phyloP scores from a whole-genome alignment of 495 filamentous ascomycete genomes.

The Aspergillus bridgeri region DNA sequence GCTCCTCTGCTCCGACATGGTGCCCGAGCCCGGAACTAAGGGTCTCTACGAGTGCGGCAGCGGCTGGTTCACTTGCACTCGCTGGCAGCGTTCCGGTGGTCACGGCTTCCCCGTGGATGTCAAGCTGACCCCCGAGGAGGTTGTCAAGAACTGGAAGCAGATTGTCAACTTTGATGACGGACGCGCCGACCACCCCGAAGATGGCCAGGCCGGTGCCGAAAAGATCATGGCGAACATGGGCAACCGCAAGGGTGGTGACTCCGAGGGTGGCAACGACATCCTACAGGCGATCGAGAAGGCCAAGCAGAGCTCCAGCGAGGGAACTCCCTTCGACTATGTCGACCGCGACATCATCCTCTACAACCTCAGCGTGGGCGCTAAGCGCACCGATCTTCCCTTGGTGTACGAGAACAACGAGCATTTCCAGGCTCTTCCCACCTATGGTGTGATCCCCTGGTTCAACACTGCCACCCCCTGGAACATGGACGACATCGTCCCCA shows the following conservation, averaged over 20 bases:
- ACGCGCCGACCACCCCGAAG: conserved; percentile 84
- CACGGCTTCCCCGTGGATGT: conserved; percentile 90
- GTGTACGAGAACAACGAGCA: conserved; percentile 86
- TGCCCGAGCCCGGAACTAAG: conserved; percentile 79
- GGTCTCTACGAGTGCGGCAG: conserved; percentile 94
- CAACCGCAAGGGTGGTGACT: conserved; percentile 60
- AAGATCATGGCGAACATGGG: conserved; percentile 91
- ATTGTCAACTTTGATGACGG: conserved; percentile 88
- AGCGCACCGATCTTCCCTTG: conserved; percentile 81
- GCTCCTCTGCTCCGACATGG: conserved; percentile 82
- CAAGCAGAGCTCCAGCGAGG: conserved; percentile 64
- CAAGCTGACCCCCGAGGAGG: conserved; percentile 80
- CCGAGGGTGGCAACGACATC: conserved; percentile 39
- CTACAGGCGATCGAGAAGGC: conserved; percentile 75
- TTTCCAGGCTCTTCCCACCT: conserved; percentile 92
- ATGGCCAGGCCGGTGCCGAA: conserved; percentile 68
- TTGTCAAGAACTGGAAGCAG: conserved; percentile 70
- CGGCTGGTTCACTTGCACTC: conserved; percentile 86
- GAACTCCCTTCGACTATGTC: conserved; percentile 76
- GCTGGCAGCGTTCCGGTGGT: conserved; percentile 93
- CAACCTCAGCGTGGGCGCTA: conserved; percentile 92
- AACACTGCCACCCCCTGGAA: conserved; percentile 76
- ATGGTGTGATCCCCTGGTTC: conserved; percentile 91
- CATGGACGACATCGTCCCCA: conserved; percentile 80
- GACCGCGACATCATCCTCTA: conserved; percentile 91